Base-by-base conservation (phyloP, 1,139 yeast genomes). In the Suhomyces chickasaworum region DNA sequence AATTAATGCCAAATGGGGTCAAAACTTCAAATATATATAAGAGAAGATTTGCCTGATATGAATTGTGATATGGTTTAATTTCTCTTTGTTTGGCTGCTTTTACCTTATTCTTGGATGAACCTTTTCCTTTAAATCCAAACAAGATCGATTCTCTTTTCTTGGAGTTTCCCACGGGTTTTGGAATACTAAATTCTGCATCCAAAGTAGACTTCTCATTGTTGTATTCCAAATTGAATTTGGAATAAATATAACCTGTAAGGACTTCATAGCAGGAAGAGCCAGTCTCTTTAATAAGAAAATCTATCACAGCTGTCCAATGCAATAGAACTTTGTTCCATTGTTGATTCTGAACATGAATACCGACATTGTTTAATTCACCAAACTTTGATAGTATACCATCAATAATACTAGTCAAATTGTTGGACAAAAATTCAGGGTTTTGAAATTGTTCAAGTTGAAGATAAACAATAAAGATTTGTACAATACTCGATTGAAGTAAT, bases 401-500 rank as follows among this genome's bases (percentile, higher is more conserved):
- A 25, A 75, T 50, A 29, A 74, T 65, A 2, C 35, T 42, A 1
- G 60, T 51, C 30, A 73, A 52, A 37, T 68, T 69, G 3, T 49
- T 38, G 0, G 76, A 56, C 34, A 74, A 60, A 45, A 55, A 75
- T 23, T 73, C 77, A 0, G 68, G 58, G 45, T 71, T 66, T 52
- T 74, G 78, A 45, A 73, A 69, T 51, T 69, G 77, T 51, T 73
- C 75, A 25, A 75, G 59, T 53, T 75, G 79, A 32, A 72, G 55
- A 53, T 71, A 74, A 29, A 71, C 59, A 2, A 73, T 59, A 18
- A 74, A 47, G 0, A 74, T 51, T 49, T 73, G 76, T 8, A 65
- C 59, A 2, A 69, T 52, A 13, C 77, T 71, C 1, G 67, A 55
- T 49, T 73, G 75, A 17, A 54, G 53, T 30, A 71, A 55, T 12